These are phyloP conservation scores for Phialocephala sp. DNA, from an alignment of 2,329 filamentous ascomycete genomes.

Conservation along the genomic window DNA sequence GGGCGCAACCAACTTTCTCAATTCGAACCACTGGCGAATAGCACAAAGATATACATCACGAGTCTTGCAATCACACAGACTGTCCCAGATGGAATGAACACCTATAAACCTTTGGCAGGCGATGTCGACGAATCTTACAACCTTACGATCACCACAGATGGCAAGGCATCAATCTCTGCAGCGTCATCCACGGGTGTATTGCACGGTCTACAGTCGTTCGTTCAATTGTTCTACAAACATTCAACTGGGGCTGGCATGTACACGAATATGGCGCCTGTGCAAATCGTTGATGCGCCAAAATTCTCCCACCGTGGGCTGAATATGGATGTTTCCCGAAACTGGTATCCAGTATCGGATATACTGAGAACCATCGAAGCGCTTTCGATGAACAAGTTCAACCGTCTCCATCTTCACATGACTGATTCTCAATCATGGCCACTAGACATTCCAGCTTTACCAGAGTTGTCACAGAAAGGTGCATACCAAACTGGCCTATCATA, in stretches of 20 bases:
- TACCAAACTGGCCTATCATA: conserved; percentile 74
- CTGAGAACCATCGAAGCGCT: conserved; percentile 77
- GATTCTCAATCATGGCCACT: conserved; percentile 88
- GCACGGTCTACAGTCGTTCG: conserved; percentile 76
- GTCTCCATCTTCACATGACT: conserved; percentile 80
- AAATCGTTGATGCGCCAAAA: conserved; percentile 73
- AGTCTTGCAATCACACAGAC: conserved; percentile 69
- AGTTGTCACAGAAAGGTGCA: conserved; percentile 74
- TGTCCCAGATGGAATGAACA: conserved; percentile 54
- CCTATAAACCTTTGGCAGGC: conserved; percentile 65
- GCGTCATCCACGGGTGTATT: conserved; percentile 72
- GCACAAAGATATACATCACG: conserved; percentile 57
- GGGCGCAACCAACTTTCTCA: conserved; percentile 60
- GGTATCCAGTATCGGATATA: conserved; percentile 58
- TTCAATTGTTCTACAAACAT: conserved; percentile 80
- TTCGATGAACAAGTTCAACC: conserved; percentile 82
- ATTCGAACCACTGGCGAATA: conserved; percentile 64
- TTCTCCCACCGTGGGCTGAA: conserved; percentile 81
- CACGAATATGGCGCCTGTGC: conserved; percentile 72
- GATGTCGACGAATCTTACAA: conserved; percentile 79
- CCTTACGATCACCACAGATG: conserved; percentile 62
- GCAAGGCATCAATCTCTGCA: conserved; percentile 67
- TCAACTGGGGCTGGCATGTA: conserved; percentile 65
- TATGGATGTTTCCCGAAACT: conserved; percentile 78
- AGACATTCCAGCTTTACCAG: conserved; percentile 76